phyloP scores from a whole-genome alignment of 2,329 filamentous ascomycete genomes.

The Fusarium nematophilum region DNA sequence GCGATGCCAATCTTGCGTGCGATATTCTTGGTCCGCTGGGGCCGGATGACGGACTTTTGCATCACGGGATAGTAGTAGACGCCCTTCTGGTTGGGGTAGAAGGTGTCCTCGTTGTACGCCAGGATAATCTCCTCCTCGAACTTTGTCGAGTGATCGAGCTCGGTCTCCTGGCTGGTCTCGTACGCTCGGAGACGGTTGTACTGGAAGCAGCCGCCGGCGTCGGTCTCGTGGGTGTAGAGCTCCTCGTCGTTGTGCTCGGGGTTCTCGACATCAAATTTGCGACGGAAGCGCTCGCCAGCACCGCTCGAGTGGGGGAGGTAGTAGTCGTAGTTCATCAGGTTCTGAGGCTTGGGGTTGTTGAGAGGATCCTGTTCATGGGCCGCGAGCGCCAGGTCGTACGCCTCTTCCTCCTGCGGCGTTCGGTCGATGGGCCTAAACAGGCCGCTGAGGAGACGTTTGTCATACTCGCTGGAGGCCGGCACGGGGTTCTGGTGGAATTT shows the following conservation, averaged over 20 bases:
- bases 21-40: slow-evolving; percentile 73
- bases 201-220: slow-evolving; percentile 64
- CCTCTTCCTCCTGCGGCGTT: slow-evolving; percentile 64
- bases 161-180: slow-evolving; percentile 69
- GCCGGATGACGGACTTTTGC: slow-evolving; percentile 71
- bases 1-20: slow-evolving; percentile 63
- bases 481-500: slow-evolving; percentile 77
- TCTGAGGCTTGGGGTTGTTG: slow-evolving; percentile 66
- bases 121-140: slow-evolving; percentile 74
- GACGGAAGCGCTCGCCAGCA: slow-evolving; percentile 66
- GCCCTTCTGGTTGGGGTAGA: slow-evolving; percentile 64
- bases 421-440: slow-evolving; percentile 70
- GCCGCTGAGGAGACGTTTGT: slow-evolving; percentile 70
- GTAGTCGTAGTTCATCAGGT: slow-evolving; percentile 74
- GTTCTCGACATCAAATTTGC: slow-evolving; percentile 69
- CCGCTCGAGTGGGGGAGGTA: slow-evolving; percentile 65
- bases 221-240: slow-evolving; percentile 65
- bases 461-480: slow-evolving; percentile 62
- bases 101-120: slow-evolving; percentile 65
- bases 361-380: slow-evolving; percentile 67
- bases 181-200: slow-evolving; percentile 73
- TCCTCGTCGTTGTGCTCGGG: slow-evolving; percentile 63
- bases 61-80: slow-evolving; percentile 77
- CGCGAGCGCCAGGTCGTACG: slow-evolving; percentile 62
- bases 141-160: slow-evolving; percentile 68